Base-by-base conservation (phyloP, 2,329 filamentous ascomycete species). In the Cladosporium phlei region DNA sequence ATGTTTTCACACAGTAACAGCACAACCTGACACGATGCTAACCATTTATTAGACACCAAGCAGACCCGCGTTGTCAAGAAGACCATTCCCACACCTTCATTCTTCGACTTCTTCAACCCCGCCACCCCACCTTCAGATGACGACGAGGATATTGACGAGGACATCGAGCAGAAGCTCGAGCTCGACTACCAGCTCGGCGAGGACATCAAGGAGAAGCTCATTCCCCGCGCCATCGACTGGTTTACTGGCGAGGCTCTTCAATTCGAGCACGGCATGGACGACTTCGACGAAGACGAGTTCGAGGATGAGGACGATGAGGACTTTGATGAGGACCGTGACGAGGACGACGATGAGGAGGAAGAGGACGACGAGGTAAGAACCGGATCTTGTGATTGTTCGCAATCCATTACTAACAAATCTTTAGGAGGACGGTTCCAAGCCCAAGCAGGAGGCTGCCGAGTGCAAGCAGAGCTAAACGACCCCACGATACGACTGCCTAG, bases 131-230 rank as follows among this genome's bases (percentile, higher is more conserved):
- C 88, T 21, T 77, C 75, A 39, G 86, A 85, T 25, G 83, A 88
- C 39, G 86, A 87, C 39, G 85, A 91, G 57, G 85, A 91, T 56
- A 83, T 86, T 51, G 82, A 85, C 46, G 86, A 84, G 42, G 93
- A 98, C 66, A 95, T 98, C 43, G 93, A 98, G 76, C 90, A 95
- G 72, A 90, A 93, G 55, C 81, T 98, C 47, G 93, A 98, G 75
- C 83, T 98, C 43, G 93, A 98, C 73, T 98, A 97, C 71, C 91
- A 97, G 73, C 83, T 98, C 34, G 93, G 93, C 57, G 93, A 98
- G 76, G 93, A 98, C 66, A 96, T 98, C 74, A 98, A 98, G 77
- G 93, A 98, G 80, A 98, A 98, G 77, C 80, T 98, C 56, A 98
- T 98, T 59, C 93, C 93, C 55, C 89, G 91, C 59, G 93, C 94